Conservation (phyloP, 2,329 filamentous ascomycete species). For the Fusarium hainanense region DNA sequence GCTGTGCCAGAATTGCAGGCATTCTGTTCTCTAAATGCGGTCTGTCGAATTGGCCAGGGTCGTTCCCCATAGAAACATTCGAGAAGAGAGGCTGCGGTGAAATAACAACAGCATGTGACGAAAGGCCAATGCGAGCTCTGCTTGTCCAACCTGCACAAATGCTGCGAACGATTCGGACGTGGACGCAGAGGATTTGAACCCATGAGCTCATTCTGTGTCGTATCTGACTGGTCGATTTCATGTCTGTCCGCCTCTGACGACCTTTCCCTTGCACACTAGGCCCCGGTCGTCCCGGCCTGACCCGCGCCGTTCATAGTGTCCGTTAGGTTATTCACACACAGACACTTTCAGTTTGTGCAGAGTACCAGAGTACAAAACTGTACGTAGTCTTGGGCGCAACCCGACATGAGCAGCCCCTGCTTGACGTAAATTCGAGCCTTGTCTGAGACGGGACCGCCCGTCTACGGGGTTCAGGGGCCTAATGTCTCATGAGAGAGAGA, state of each 20-base stretch:
- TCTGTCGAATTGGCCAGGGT: conserved; percentile 26
- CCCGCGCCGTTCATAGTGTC: conserved; percentile 30
- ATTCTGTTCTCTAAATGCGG: conserved; percentile 21
- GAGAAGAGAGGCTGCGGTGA: conserved; percentile 35
- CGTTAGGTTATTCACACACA: conserved; percentile 24
- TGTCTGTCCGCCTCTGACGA: conserved; percentile 10
- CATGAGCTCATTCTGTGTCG: conserved; percentile 18
- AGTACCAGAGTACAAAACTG: not conserved
- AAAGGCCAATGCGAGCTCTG: conserved; percentile 19
- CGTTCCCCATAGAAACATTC: conserved; percentile 27
- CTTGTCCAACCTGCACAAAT: conserved; percentile 21
- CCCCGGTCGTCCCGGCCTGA: conserved; percentile 34
- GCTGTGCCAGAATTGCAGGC: conserved; percentile 24
- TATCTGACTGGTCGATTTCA: conserved; percentile 34
- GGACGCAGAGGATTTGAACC: conserved; percentile 7
- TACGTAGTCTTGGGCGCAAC: conserved; percentile 6
- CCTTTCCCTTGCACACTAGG: conserved; percentile 5
- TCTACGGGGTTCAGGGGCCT: conserved; percentile 30
- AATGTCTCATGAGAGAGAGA: conserved; percentile 10
- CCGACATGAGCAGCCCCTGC: conserved; percentile 17
- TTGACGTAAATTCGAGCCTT: conserved; percentile 25
- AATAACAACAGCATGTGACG: conserved; percentile 25
- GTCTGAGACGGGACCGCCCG: conserved; percentile 33
- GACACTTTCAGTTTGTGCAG: conserved; percentile 1
- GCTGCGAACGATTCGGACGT: conserved; percentile 15